Base-by-base conservation (phyloP, 352 stramenopile species). In the Pythium insidiosum region DNA sequence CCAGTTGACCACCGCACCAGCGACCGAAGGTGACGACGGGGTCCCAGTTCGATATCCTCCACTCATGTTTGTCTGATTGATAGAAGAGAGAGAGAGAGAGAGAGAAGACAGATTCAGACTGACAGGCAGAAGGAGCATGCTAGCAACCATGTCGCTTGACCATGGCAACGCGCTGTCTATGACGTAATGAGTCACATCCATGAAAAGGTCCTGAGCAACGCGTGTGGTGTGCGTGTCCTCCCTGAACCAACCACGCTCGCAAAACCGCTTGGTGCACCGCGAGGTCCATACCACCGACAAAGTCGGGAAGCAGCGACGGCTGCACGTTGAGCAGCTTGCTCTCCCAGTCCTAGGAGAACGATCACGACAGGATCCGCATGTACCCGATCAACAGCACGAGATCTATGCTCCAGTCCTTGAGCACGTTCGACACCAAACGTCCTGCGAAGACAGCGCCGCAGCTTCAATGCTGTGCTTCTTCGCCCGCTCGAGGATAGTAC, bases 211-310 rank as follows among this genome's bases (percentile, higher is more conserved):
- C n/a, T n/a, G n/a, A n/a, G n/a, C n/a, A n/a, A n/a, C n/a, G n/a
- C n/a, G n/a, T n/a, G n/a, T n/a, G n/a, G n/a, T n/a, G n/a, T n/a
- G n/a, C n/a, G n/a, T n/a, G n/a, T n/a, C n/a, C n/a, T n/a, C n/a
- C n/a, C n/a, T n/a, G n/a, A n/a, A n/a, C n/a, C n/a, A n/a, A n/a
- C n/a, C n/a, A n/a, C n/a, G n/a, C n/a, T n/a, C n/a, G n/a, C n/a
- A n/a, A n/a, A n/a, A 99, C 97, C 29, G 93, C 95, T 66, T 97
- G 84, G 72, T 99, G 97, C 23, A 99, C 97, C n/a, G 87, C 88
- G 38, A 98, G 66, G 68, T 99, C 97, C 97, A 99, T 99, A 38
- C 96, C 95, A n/a, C 97, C 97, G 50, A 94, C 96, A 68, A 99
- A 98, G 46, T 98, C 96, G 12, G 97, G 97, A 18, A 99, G 77